Base-by-base conservation (phyloP, 1,284 basidiomycete genomes). In the Marasmius oreades region DNA sequence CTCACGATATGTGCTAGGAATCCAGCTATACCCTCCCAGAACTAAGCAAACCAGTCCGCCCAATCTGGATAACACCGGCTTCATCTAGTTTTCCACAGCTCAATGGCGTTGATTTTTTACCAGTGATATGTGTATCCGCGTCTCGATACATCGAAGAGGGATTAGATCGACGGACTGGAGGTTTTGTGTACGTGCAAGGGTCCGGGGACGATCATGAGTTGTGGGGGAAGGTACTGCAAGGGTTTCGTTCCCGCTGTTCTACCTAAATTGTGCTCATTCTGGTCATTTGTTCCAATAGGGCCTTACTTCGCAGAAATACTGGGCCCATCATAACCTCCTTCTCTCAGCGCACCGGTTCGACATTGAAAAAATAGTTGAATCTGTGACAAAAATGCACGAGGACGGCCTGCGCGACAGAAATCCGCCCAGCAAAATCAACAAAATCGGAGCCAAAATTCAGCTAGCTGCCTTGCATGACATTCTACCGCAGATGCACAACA, bases 121-220 rank as follows among this genome's bases (percentile, higher is more conserved):
- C 92, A 0, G 65, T 95, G 46, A 71, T 95, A 28, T 92, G 91
- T 66, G 71, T 92, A 3, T 92, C 90, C 14, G 91, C 92, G 2
- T 93, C 90, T 7, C 85, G 79, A 60, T 81, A 83, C 55, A 74
- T 86, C 5, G 66, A 75, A 14, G 81, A 84, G 1, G 82, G 82
- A 2, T 52, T 79, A 1, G 81, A 86, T 59, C 74, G 89, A 37
- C 78, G 87, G 1, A 64, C 74, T 12, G 71, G 72, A 16, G 88
- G 88, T 0, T 94, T 84, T 65, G 75, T 82, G 4, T 95, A 95
- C 64, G 82, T 95, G 7, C 93, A 95, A 69, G 93, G 93, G 1
- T 90, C 90, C 0, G 93, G 92, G 0, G 92, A 95, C 64, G 93
- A 95, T 64, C 92, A 95, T 64, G 93, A 95, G 67, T 74, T 88